Conservation (phyloP, 1,139 yeast genomes). For the Diutina sp. region DNA sequence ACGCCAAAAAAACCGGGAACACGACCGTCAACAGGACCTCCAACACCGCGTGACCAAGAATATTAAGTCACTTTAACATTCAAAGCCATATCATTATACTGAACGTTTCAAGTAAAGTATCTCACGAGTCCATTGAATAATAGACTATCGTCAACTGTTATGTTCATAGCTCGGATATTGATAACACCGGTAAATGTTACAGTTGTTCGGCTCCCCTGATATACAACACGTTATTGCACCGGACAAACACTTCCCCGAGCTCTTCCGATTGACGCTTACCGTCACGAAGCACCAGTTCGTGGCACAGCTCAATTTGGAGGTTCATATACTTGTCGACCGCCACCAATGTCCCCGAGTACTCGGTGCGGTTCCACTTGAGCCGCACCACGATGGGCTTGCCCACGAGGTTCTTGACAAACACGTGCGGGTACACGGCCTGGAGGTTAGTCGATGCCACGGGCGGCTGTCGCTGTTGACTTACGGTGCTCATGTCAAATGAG, state of each 20-base stretch:
- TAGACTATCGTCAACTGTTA: too few species aligned
- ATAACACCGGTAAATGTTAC: too few species aligned
- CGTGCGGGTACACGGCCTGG: constrained; percentile 82
- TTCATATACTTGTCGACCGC: constrained; percentile 94
- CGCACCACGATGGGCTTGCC: constrained; percentile 69
- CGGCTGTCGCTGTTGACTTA: background rate
- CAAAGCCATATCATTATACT: too few species aligned
- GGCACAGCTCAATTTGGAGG: constrained; percentile 59
- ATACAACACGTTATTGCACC: constrained; percentile 73
- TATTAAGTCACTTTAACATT: too few species aligned
- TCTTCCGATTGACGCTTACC: constrained; percentile 21
- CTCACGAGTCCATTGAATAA: too few species aligned
- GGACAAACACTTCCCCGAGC: constrained; percentile 73
- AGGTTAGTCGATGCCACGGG: constrained; percentile 9
- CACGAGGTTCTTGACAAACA: constrained; percentile 66
- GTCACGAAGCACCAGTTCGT: constrained; percentile 41
- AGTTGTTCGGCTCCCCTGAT: constrained; percentile 28
- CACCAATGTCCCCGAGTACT: constrained; percentile 67
- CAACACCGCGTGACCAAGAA: too few species aligned
- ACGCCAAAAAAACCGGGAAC: too few species aligned
- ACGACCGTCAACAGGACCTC: too few species aligned
- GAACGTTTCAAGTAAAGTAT: too few species aligned
- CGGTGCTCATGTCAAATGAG: background rate
- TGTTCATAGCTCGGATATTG: too few species aligned
- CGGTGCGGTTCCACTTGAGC: constrained; percentile 87